Percentiles rank a stretch among this genome's conserved stretches.
Evolutionary conservation across 139 green algal species (phyloP).

Genomic region (Helicosporidium sp.): DNA sequence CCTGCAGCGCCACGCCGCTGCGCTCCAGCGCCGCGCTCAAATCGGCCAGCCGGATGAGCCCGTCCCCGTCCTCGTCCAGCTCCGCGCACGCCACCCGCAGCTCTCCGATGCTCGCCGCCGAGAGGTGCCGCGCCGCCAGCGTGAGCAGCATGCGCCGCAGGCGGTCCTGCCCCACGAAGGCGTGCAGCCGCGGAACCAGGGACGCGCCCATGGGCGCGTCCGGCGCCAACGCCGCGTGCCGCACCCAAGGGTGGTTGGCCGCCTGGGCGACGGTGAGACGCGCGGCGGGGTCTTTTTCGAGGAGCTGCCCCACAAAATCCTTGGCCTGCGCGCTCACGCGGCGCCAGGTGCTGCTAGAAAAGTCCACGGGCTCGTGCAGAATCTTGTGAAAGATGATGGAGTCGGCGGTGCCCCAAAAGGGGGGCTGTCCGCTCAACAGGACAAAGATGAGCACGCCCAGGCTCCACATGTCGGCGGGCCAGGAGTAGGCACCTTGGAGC

Average conservation of each 20-base stretch:
- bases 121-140: slow-evolving; percentile 26
- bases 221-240: background rate
- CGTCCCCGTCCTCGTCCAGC: slow-evolving; percentile 34
- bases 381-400: slow-evolving; percentile 15
- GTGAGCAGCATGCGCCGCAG: slow-evolving; percentile 17
- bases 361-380: slow-evolving; percentile 4
- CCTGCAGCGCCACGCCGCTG: slow-evolving; percentile 8
- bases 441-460: slow-evolving; percentile 31
- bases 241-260: slow-evolving; percentile 16
- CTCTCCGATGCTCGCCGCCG: slow-evolving; percentile 27
- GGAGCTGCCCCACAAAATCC: slow-evolving; percentile 13
- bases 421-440: slow-evolving; percentile 22
- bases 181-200: slow-evolving; percentile 7
- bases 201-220: slow-evolving; percentile 1
- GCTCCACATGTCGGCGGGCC: slow-evolving; percentile 20
- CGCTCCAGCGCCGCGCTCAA: slow-evolving; percentile 24
- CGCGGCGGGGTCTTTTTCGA: slow-evolving; percentile 9
- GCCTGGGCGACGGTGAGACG: slow-evolving; percentile 9
- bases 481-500: slow-evolving; percentile 10
- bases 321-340: slow-evolving; percentile 5
- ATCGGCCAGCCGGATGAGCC: slow-evolving; percentile 36
- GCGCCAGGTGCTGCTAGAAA: slow-evolving; percentile 13
- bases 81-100: slow-evolving; percentile 35
- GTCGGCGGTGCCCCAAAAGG: slow-evolving; percentile 23
- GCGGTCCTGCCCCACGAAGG: slow-evolving; percentile 15